Evolutionary conservation across 257 asterid species (phyloP), one percentile per base, ranked within the genome.

Genomic region (Solanum sitiens): DNA sequence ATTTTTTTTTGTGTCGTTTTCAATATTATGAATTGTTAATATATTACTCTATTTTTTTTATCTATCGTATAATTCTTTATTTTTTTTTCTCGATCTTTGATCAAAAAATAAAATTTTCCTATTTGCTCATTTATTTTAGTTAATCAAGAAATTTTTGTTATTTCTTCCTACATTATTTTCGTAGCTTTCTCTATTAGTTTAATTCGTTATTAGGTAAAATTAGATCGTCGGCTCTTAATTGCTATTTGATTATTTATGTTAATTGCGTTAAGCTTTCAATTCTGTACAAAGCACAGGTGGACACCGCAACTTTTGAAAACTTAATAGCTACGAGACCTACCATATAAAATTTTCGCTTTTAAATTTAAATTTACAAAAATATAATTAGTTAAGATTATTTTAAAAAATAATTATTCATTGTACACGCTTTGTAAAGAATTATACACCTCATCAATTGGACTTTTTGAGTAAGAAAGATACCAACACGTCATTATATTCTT

Each of bases 231-330:
- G 0, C 1, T 53, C 10, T 53, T 10, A 1, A 53, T 53, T 18
- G 0, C 0, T 53, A 4, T 0, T 53, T 53, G 1, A 18, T 18
- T 53, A 53, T 1, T 10, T 18, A 18, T 18, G 4, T 53, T 1
- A 1, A 1, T 53, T 53, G 1, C 11, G 4, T 53, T 18, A 53
- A 53, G 4, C 9, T 39, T 53, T 53, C 4, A 2, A 0, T 53
- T 42, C 9, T 53, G 2, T 9, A 53, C 4, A 53, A 53, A 53
- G 1, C 61, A 6, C 1, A 50, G 1, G 0, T 53, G 23, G n/a
- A n/a, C n/a, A n/a, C n/a, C n/a, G n/a, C n/a, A n/a, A n/a, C n/a
- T n/a, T 53, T 53, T 53, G 23, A 53, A 53, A 53, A 53, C 1
- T 53, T 53, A 53, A 2, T 53, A 53, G 10, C 10, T 6, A 3